Conservation (phyloP, 176 grass and related monocot genomes). For the Oryza longistaminata region DNA sequence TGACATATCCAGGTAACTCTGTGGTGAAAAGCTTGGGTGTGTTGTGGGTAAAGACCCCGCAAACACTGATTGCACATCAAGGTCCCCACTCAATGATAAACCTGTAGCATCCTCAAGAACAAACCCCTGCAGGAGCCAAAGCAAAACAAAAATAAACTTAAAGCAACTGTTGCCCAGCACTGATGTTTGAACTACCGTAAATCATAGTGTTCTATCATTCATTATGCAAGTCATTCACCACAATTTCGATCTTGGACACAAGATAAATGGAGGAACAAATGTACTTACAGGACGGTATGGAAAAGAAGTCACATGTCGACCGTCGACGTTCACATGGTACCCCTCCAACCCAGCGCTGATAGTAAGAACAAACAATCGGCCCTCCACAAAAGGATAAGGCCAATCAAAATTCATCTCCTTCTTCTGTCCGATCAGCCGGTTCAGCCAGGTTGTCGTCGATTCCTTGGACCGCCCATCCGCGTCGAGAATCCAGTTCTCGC, state of each 20-base stretch:
- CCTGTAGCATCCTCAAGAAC: slow-evolving; percentile 87
- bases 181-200: not conserved
- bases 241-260: not conserved
- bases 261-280: not conserved
- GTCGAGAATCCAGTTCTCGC: slow-evolving; percentile 69
- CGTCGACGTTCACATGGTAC: slow-evolving; percentile 76
- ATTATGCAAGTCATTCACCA: not conserved
- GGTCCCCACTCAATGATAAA: slow-evolving; percentile 62
- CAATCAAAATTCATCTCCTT: slow-evolving; percentile 58
- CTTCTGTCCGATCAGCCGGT: slow-evolving; percentile 54
- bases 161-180: not conserved
- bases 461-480: slow-evolving; percentile 36
- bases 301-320: slow-evolving; percentile 76
- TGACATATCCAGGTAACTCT: slow-evolving; percentile 62
- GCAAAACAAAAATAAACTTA: slow-evolving; percentile 14
- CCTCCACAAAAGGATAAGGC: slow-evolving; percentile 75
- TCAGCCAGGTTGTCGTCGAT: slow-evolving; percentile 48
- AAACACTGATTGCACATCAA: slow-evolving; percentile 70
- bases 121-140: slow-evolving; percentile 55
- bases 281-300: slow-evolving; percentile 77
- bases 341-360: slow-evolving; percentile 84
- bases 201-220: not conserved
- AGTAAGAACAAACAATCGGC: slow-evolving; percentile 75
- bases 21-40: slow-evolving; percentile 60
- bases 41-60: slow-evolving; percentile 71